Evolutionary conservation across 257 asterid species (phyloP), one percentile per base, ranked within the genome.

Genomic region (Penstemon newberryi): DNA sequence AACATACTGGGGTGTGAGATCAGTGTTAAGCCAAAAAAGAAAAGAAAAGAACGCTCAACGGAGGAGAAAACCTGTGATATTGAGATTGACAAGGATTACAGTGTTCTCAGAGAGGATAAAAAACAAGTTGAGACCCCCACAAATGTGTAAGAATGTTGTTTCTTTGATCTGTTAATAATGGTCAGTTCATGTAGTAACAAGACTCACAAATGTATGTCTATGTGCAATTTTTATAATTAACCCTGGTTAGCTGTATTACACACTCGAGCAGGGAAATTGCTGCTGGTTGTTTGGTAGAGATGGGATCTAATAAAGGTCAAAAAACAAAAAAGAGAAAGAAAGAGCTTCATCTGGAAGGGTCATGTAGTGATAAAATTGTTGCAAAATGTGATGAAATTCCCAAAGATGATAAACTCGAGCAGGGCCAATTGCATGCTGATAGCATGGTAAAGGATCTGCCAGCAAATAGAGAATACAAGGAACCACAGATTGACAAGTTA

Each of bases 321-420:
- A 79, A 77, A 56, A 71, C 58, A 37, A 90, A 88, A 84, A 88
- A 77, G 86, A 85, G 75, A 78, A 75, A 72, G 76, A 85, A 71
- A 63, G 81, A 79, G 67, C 66, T 63, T 53, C 71, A 78, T 51
- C 41, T 61, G 73, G 82, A 70, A 68, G 85, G 71, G 49, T 57
- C 58, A 38, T 59, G 46, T 56, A 46, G 6, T 39, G 75, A 74
- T 66, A 78, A 56, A 49, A 49, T 60, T 65, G 82, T 41, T 12
- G 62, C 65, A 47, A 54, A 64, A 46, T 7, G 53, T 61, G 64
- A 45, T 10, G 42, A 44, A 53, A 63, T 46, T 75, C 69, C 67
- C 53, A 33, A 77, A 49, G 78, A 57, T 65, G 85, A 60, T 60
- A 68, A 80, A 62, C 38, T 38, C 56, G 65, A 77, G 74, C 78